Conservation (phyloP, 306 rosid genomes). For the Casuarina cunninghamiana region DNA sequence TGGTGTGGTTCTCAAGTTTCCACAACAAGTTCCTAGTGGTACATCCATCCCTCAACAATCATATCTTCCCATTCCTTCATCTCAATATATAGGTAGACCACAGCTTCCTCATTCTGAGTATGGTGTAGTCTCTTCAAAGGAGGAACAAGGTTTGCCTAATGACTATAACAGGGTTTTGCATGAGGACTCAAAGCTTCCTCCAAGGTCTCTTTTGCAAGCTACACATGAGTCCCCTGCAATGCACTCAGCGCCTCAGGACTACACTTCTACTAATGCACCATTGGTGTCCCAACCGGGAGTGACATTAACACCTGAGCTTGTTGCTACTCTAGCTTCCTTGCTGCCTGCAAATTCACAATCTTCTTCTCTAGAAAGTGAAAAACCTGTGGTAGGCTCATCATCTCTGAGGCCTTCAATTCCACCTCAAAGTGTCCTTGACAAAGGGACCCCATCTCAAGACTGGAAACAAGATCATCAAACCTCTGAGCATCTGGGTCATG, state of each 20-base stretch:
- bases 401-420: constrained; percentile 57
- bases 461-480: constrained; percentile 83
- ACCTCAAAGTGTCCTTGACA: constrained; percentile 38
- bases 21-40: constrained; percentile 50
- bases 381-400: constrained; percentile 49
- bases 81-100: constrained; percentile 65
- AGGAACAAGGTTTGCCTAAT: constrained; percentile 55
- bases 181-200: constrained; percentile 65
- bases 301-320: constrained; percentile 86
- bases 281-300: constrained; percentile 76
- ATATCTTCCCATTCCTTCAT: constrained; percentile 50
- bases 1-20: constrained; percentile 96
- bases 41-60: constrained; percentile 42
- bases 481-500: constrained; percentile 56
- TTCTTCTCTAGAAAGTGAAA: constrained; percentile 55
- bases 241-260: constrained; percentile 60
- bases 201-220: constrained; percentile 50
- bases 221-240: constrained; percentile 47
- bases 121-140: constrained; percentile 48
- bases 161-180: constrained; percentile 64
- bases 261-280: constrained; percentile 43
- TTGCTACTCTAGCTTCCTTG: constrained; percentile 79
- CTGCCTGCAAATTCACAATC: constrained; percentile 71
- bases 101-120: constrained; percentile 69
- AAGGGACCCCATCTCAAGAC: constrained; percentile 57